Base-by-base conservation (phyloP, 345 rosid species). In the Eucalyptus albens region DNA sequence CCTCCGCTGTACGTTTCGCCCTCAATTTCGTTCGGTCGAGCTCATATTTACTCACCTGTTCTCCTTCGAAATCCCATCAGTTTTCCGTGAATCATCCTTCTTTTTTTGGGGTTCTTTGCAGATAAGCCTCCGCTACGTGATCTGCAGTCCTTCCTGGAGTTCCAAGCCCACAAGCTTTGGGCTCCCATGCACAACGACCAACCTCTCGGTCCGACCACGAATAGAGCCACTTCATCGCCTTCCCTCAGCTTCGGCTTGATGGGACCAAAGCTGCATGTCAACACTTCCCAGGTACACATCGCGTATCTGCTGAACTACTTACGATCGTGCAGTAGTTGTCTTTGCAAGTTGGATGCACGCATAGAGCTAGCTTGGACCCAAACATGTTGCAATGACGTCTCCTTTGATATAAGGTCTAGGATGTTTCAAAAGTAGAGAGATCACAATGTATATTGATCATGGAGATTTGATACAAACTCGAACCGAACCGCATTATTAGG, bases 131-230 rank as follows among this genome's bases (percentile, higher is more conserved):
- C 99, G 6, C 19, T 95, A 89, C 89, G 88, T 45, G 99, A 97
- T 90, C 90, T 98, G 40, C 92, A 88, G 8, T 96, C 94, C 88
- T 98, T 98, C 90, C 95, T 98, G 11, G 97, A 96, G 86, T 97
- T 96, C 93, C 96, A 95, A 90, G 88, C 93, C 13, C 96, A 95
- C 90, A 97, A 96, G 92, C 89, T 88, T 3, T 98, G 99, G 99
- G 98, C 99, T 55, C 99, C 99, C 2, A 86, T 98, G 27, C 99
- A 98, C 91, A 97, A 96, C 90, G 99, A 98, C 88, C 96, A 94
- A 37, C 99, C 99, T 4, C 91, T 96, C 17, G 97, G 97, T 9
- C 97, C 99, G 22, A 92, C 97, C 17, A 92, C 98, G 27, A 96
- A 96, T 40, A 93, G 93, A 92, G 69, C 94, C 49, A 89, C 88